Conservation (phyloP, 495 filamentous ascomycete species). For the Corynascus novoguineensis region DNA sequence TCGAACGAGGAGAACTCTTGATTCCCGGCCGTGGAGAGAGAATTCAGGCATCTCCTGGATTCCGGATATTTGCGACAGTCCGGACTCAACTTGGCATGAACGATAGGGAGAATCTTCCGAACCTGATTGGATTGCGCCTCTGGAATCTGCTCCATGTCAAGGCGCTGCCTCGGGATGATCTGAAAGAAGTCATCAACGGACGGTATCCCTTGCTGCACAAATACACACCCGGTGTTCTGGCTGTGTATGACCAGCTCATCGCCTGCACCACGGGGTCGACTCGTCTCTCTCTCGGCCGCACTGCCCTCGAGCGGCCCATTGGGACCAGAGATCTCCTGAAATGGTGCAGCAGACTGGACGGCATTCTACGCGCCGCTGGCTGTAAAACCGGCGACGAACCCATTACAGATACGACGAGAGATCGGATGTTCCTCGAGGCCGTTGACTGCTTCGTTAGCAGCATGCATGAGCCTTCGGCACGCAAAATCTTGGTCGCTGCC, state of each 20-base stretch:
- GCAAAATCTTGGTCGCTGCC: slow-evolving; percentile 53
- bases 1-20: slow-evolving; percentile 79
- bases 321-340: slow-evolving; percentile 83
- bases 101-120: slow-evolving; percentile 58
- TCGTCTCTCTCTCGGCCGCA: slow-evolving; percentile 51
- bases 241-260: slow-evolving; percentile 66
- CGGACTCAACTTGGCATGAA: slow-evolving; percentile 66
- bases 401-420: slow-evolving; percentile 64
- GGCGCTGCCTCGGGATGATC: slow-evolving; percentile 62
- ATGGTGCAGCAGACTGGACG: slow-evolving; percentile 72
- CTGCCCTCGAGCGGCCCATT: slow-evolving; percentile 51
- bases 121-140: slow-evolving; percentile 67
- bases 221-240: slow-evolving; percentile 65
- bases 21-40: slow-evolving; percentile 82
- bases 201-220: slow-evolving; percentile 64
- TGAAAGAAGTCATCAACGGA: slow-evolving; percentile 63
- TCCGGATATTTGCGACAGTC: slow-evolving; percentile 86
- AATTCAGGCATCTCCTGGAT: slow-evolving; percentile 74
- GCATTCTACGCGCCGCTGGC: slow-evolving; percentile 51
- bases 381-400: slow-evolving; percentile 67
- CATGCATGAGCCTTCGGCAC: slow-evolving; percentile 60
- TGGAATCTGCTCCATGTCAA: slow-evolving; percentile 71
- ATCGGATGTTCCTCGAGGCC: slow-evolving; percentile 85
- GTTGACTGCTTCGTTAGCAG: slow-evolving; percentile 82
- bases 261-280: slow-evolving; percentile 44